Conservation (phyloP, 1,139 yeast species). For the Petasospora rhodanensis region DNA sequence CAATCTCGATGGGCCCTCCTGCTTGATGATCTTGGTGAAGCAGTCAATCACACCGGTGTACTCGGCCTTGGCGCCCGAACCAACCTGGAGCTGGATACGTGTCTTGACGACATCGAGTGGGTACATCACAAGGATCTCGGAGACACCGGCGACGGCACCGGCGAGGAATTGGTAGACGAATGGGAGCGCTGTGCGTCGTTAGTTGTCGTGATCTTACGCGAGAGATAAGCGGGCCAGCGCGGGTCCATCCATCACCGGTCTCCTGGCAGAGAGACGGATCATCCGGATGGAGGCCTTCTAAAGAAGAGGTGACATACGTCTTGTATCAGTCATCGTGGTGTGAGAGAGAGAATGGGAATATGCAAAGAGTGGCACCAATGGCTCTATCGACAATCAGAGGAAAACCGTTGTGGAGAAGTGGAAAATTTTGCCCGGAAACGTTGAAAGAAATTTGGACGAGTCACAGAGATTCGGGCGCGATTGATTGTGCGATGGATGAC, state of each 20-base stretch:
- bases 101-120: constrained; percentile 98
- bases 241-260: too few species aligned
- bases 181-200: constrained; percentile 49
- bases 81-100: constrained; percentile 85
- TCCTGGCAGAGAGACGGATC: too few species aligned
- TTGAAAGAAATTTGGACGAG: constrained; percentile 2
- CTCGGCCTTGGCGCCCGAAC: constrained; percentile 39
- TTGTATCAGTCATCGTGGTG: constrained; percentile 14
- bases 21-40: constrained; percentile 71
- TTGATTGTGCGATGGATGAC: too few species aligned
- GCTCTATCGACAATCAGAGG: too few species aligned
- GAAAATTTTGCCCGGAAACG: constrained; percentile 8
- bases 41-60: constrained; percentile 86
- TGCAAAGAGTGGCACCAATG: too few species aligned
- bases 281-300: neutral
- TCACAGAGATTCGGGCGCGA: constrained; percentile 6
- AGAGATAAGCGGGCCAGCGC: too few species aligned
- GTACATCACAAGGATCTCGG: constrained; percentile 96
- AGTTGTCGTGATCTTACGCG: constrained; percentile 1
- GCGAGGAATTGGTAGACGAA: constrained; percentile 86
- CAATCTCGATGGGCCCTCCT: constrained; percentile 79
- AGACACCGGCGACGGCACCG: constrained; percentile 97
- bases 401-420: constrained; percentile 5
- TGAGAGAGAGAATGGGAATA: too few species aligned
- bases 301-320: constrained; percentile 15